Base-by-base conservation (phyloP, 345 rosid genomes). In the Abelmoschus esculentus region DNA sequence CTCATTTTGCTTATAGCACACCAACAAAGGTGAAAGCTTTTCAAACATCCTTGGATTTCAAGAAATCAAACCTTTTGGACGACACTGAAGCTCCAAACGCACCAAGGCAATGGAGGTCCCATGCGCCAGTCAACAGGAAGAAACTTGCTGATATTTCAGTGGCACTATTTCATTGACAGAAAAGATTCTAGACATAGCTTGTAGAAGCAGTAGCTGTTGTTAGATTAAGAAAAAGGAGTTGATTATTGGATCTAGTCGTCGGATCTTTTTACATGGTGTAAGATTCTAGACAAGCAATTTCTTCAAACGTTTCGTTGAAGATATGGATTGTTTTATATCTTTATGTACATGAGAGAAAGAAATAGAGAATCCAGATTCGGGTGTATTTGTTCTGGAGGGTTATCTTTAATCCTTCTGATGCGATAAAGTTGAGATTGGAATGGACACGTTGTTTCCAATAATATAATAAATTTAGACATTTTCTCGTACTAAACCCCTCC, bases 81-180 rank as follows among this genome's bases (percentile, higher is more conserved):
- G 92, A 83, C 1, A 62, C 80, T 14, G 88, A 91, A 74, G 76
- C 90, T 10, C 97, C 98, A 0, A 77, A 86, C 1, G 96, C 97
- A 10, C 98, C 93, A 9, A 77, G 61, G 70, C 80, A 77, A 7
- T 8, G 46, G 49, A 71, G 87, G 63, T 44, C 56, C 2, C 40
- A 13, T 54, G 80, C 73, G 77, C 62, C 80, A 0, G 44, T 80
- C 32, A 75, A 72, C 66, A 44, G 83, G 69, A 84, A 76, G 54
- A 82, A 77, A 14, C 76, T 90, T 0, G 72, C 86, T 0, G 82
- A 79, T 8, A 63, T 93, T 70, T 78, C 93, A 10, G 83, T 83
- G 15, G 82, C 86, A 6, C 73, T 90, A 74, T 90, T 90, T 63
- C 50, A 80, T 60, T 81, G 79, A 19, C 81, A 79, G 26, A 40